A percentile compares a stretch with the other conserved stretches of the same genome.
Evolutionary conservation across 257 asterid genomes (phyloP).

Genomic region (Solanum lignicaule): DNA sequence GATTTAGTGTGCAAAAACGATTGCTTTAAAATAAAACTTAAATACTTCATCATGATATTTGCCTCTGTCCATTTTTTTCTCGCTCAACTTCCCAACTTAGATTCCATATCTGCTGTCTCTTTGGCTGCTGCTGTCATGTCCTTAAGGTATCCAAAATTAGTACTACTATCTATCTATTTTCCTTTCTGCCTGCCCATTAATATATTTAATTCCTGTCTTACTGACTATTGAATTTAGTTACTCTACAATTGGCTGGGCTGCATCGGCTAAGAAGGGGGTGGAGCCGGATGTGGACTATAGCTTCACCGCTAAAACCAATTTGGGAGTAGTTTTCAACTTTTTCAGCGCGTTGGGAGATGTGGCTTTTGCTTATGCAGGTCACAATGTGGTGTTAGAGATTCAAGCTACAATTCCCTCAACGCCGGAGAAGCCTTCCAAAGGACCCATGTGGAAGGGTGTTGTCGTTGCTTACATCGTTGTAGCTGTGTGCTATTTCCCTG

Average conservation of each 20-base stretch:
- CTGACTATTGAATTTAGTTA: conserved; percentile 14
- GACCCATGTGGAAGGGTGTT: conserved; percentile 91
- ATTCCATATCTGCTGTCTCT: neutral
- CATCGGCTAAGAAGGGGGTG: conserved; percentile 34
- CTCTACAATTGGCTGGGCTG: conserved; percentile 42
- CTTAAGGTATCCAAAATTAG: neutral
- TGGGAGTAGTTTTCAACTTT: conserved; percentile 65
- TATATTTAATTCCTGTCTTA: neutral
- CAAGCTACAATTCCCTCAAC: conserved; percentile 96
- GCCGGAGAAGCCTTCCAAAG: conserved; percentile 83
- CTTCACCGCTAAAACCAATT: conserved; percentile 26
- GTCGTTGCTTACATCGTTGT: conserved; percentile 82
- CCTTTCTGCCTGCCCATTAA: neutral
- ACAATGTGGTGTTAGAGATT: conserved; percentile 84
- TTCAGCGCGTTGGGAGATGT: conserved; percentile 75
- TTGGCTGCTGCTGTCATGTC: conserved; percentile 14
- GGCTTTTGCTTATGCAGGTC: conserved; percentile 96
- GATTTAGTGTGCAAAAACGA: conserved; percentile 13
- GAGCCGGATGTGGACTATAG: conserved; percentile 46
- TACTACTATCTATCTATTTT: neutral
- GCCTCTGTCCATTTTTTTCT: conserved; percentile 31
- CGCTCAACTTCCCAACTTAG: conserved; percentile 3
- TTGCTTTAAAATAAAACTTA: conserved; percentile 7
- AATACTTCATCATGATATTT: conserved; percentile 19
- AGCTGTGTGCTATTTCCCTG: conserved; percentile 87